phyloP scores from a whole-genome alignment of 1,139 yeast genomes.

The Debaryomycetaceae sp. region DNA sequence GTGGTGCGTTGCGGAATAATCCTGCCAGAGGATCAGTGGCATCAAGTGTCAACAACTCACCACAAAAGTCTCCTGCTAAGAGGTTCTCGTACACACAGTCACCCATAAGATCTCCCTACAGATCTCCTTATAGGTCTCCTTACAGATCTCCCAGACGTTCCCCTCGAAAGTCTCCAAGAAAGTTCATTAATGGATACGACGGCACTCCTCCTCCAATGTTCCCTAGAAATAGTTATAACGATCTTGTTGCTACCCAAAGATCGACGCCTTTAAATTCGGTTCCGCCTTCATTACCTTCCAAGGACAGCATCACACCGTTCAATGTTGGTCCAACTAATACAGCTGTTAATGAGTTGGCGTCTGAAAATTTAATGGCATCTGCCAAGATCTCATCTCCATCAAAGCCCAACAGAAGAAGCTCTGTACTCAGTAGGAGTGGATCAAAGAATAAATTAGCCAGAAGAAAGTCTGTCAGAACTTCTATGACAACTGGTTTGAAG shows the following conservation, averaged over 20 bases:
- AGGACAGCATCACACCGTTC: constrained; percentile 22
- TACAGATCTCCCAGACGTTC: constrained; percentile 22
- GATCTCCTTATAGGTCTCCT: constrained; percentile 17
- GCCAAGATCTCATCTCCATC: constrained; percentile 23
- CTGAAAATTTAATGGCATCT: constrained; percentile 25
- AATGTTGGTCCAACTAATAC: constrained; percentile 15
- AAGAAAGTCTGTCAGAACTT: constrained; percentile 39
- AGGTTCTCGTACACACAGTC: constrained; percentile 14
- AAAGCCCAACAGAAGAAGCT: constrained; percentile 24
- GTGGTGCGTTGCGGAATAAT: constrained; percentile 22
- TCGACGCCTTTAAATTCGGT: constrained; percentile 14
- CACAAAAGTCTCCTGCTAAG: constrained; percentile 16
- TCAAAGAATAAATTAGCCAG: constrained; percentile 34
- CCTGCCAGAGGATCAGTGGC: constrained; percentile 26
- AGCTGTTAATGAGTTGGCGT: constrained; percentile 20
- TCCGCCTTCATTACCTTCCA: constrained; percentile 43
- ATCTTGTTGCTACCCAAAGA: constrained; percentile 41
- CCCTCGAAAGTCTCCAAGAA: constrained; percentile 15
- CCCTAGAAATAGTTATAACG: constrained; percentile 47
- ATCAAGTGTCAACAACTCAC: constrained; percentile 35
- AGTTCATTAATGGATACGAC: constrained; percentile 7
- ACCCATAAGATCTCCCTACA: constrained; percentile 21
- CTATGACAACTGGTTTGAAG: constrained; percentile 47
- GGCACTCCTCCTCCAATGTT: constrained; percentile 27
- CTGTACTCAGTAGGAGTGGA: constrained; percentile 25